Evolutionary conservation across 768 basidiomycete genomes (phyloP).

Genomic region (Lactarius akahatsu): DNA sequence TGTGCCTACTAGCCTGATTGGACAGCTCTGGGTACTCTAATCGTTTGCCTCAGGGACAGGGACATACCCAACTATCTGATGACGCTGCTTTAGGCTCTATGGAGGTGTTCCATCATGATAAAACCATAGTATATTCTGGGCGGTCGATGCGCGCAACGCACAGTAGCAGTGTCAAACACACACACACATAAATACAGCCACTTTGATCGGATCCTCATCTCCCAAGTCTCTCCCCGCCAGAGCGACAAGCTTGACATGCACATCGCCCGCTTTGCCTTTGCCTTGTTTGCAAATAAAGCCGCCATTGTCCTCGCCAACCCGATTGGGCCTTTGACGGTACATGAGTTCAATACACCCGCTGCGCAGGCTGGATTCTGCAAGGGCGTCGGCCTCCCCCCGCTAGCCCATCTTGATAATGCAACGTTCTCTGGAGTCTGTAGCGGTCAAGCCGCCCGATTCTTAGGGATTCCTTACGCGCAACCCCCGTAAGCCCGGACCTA

Average conservation of each 20-base stretch:
- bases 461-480: slow-evolving; percentile 35
- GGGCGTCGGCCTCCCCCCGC: slow-evolving; percentile 5
- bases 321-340: slow-evolving; percentile 1
- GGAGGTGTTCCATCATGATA: background rate
- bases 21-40: background rate
- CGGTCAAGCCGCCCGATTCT: slow-evolving; percentile 27
- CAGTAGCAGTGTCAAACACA: background rate
- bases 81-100: background rate
- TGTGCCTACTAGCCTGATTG: background rate
- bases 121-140: background rate
- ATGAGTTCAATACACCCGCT: background rate
- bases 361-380: background rate
- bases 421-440: slow-evolving; percentile 30
- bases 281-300: slow-evolving; percentile 4
- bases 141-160: background rate
- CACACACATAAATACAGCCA: background rate
- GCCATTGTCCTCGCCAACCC: background rate
- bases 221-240: background rate
- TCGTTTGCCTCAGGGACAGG: background rate
- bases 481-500: slow-evolving; percentile 33
- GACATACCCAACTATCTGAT: too few species aligned
- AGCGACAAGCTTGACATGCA: slow-evolving; percentile 3
- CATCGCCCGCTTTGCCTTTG: background rate
- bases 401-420: slow-evolving; percentile 31
- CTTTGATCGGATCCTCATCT: background rate